Evolutionary conservation across 2,329 filamentous ascomycete genomes (phyloP).

Genomic region (Phoma herbarum): DNA sequence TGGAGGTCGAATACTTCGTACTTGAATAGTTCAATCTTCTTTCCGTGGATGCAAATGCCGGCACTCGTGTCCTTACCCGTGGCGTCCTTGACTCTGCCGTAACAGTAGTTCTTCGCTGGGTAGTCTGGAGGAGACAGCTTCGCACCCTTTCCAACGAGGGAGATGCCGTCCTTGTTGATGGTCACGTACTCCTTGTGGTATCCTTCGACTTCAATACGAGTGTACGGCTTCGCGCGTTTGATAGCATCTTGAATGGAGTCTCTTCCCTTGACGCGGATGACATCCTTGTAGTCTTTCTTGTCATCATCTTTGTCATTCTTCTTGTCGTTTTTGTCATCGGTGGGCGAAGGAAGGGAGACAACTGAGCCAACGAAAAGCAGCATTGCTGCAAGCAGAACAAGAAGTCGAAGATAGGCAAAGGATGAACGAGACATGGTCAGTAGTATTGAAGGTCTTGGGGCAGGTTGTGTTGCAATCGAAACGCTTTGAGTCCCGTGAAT

Average conservation of each 20-base stretch:
- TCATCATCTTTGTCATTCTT: background rate
- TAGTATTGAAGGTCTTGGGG: no score
- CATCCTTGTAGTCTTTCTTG: background rate
- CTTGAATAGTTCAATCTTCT: background rate
- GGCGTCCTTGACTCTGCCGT: background rate
- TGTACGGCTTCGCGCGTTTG: background rate
- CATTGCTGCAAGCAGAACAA: background rate
- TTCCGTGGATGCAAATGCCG: background rate
- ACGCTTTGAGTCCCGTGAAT: background rate
- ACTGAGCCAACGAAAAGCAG: background rate
- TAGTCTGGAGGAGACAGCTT: background rate
- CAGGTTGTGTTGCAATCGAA: background rate
- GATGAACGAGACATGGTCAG: background rate
- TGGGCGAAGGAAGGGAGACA: background rate
- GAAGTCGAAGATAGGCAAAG: background rate
- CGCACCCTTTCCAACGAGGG: background rate
- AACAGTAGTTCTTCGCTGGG: background rate
- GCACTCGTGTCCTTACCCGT: background rate
- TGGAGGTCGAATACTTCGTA: background rate
- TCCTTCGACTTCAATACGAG: background rate
- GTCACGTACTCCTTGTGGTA: background rate
- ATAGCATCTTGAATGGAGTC: background rate
- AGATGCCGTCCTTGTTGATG: background rate
- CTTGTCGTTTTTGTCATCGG: background rate
- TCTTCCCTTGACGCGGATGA: background rate